Evolutionary conservation across 495 filamentous ascomycete species (phyloP).

Genomic region (Aspergillus funiculosus): DNA sequence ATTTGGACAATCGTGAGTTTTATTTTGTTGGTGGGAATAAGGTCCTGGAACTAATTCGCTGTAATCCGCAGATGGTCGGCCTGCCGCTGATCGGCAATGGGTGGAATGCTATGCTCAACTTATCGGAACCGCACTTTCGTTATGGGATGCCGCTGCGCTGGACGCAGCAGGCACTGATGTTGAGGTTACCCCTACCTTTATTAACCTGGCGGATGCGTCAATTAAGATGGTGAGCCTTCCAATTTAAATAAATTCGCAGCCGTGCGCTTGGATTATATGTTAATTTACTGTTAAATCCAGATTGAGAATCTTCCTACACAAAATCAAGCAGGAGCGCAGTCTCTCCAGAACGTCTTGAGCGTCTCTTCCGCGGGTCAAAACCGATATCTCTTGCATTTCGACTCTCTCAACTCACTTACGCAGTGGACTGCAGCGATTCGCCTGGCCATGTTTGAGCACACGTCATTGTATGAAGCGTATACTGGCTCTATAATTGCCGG

Average conservation of each 20-base stretch:
- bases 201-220: slow-evolving; percentile 95
- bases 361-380: slow-evolving; percentile 93
- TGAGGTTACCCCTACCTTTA: slow-evolving; percentile 88
- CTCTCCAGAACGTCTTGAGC: slow-evolving; percentile 88
- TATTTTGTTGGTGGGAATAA: background rate
- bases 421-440: slow-evolving; percentile 97
- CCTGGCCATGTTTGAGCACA: slow-evolving; percentile 90
- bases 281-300: slow-evolving; percentile 39
- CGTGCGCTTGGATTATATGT: background rate
- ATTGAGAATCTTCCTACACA: slow-evolving; percentile 86
- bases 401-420: slow-evolving; percentile 83
- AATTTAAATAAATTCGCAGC: too few relatives aligned
- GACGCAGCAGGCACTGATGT: slow-evolving; percentile 78
- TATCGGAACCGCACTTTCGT: slow-evolving; percentile 85
- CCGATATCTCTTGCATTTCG: slow-evolving; percentile 92
- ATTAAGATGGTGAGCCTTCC: slow-evolving; percentile 77
- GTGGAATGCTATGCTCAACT: slow-evolving; percentile 96
- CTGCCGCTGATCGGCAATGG: slow-evolving; percentile 83
- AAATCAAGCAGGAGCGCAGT: slow-evolving; percentile 57
- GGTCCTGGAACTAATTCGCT: slow-evolving; percentile 7
- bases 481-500: slow-evolving; percentile 93
- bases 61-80: slow-evolving; percentile 66
- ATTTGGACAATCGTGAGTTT: slow-evolving; percentile 77
- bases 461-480: slow-evolving; percentile 91
- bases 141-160: slow-evolving; percentile 93